Evolutionary conservation across 768 basidiomycete species (phyloP).

Genomic region (Leccinellum rugosiceps): DNA sequence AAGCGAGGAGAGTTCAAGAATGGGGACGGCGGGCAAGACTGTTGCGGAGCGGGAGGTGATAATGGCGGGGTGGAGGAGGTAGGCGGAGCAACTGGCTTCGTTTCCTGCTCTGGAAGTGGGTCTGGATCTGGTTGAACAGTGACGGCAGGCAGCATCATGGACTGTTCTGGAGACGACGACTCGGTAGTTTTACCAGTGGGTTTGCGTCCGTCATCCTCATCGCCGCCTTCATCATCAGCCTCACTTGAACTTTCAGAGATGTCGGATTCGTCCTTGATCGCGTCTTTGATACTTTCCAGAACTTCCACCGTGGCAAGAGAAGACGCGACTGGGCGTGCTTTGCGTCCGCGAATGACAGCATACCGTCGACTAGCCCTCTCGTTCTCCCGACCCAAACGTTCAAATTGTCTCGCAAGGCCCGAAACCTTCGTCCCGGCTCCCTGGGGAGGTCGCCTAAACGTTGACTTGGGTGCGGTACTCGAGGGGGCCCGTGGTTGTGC

Average conservation of each 20-base stretch:
- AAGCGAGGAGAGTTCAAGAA: conserved; percentile 38
- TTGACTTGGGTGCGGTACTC: conserved; percentile 40
- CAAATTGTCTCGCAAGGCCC: conserved; percentile 87
- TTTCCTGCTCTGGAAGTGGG: conserved; percentile 31
- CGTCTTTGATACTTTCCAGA: conserved; percentile 86
- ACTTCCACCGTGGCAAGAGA: conserved; percentile 87
- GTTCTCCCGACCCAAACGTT: conserved; percentile 71
- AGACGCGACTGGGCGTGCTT: conserved; percentile 86
- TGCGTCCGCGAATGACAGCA: conserved; percentile 80
- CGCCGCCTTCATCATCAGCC: conserved; percentile 67
- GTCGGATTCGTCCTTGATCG: conserved; percentile 83
- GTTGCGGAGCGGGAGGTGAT: conserved; percentile 24
- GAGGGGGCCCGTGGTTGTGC: conserved; percentile 41
- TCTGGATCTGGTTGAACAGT: conserved; percentile 8
- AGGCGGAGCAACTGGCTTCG: conserved; percentile 3
- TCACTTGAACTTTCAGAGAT: conserved; percentile 63
- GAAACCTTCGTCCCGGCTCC: conserved; percentile 70
- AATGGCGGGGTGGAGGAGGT: conserved; percentile 25
- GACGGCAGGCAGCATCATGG: conserved; percentile 26
- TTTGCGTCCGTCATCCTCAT: conserved; percentile 46
- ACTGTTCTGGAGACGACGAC: conserved; percentile 34
- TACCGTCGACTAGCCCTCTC: conserved; percentile 78
- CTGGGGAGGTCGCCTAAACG: conserved; percentile 51
- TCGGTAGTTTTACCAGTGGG: conserved; percentile 24
- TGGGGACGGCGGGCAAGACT: conserved; percentile 55